Evolutionary conservation across 2,329 filamentous ascomycete genomes (phyloP).

Genomic region (Colletotrichum simmondsii): DNA sequence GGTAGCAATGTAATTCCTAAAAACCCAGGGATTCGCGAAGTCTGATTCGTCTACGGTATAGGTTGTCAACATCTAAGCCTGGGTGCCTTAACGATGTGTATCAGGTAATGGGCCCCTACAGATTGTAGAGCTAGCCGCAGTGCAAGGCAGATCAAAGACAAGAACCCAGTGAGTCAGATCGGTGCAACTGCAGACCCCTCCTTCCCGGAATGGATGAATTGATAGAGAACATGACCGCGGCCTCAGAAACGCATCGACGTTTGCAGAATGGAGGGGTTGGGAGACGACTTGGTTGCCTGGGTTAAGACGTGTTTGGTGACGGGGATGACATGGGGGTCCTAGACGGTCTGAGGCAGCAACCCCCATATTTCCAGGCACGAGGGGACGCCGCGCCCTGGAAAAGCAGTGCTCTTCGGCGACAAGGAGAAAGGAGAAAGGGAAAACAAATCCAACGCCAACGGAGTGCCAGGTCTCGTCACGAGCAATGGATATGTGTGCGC

Average conservation of each 20-base stretch:
- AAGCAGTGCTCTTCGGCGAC: background rate
- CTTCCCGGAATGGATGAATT: background rate
- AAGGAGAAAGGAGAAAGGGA: background rate
- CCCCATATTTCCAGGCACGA: conserved; percentile 9
- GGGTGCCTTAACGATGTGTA: background rate
- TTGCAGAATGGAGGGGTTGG: background rate
- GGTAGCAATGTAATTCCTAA: background rate
- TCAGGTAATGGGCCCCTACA: background rate
- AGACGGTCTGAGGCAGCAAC: background rate
- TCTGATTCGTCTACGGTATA: background rate
- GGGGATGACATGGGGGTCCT: background rate
- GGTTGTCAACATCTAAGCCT: background rate
- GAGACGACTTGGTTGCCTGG: background rate
- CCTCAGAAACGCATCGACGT: background rate
- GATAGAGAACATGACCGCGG: background rate
- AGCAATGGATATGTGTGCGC: background rate
- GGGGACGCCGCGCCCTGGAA: background rate
- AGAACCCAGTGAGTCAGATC: background rate
- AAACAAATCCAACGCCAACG: background rate
- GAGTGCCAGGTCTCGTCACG: background rate
- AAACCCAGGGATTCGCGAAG: background rate
- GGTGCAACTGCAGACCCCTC: background rate
- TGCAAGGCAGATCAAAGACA: conserved; percentile 7
- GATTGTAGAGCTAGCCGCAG: background rate
- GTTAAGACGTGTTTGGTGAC: background rate